A percentile compares a stretch with the other conserved stretches of the same genome.
Evolutionary conservation across 2,329 filamentous ascomycete species (phyloP).

Genomic region (Trichoderma brevicompactum): DNA sequence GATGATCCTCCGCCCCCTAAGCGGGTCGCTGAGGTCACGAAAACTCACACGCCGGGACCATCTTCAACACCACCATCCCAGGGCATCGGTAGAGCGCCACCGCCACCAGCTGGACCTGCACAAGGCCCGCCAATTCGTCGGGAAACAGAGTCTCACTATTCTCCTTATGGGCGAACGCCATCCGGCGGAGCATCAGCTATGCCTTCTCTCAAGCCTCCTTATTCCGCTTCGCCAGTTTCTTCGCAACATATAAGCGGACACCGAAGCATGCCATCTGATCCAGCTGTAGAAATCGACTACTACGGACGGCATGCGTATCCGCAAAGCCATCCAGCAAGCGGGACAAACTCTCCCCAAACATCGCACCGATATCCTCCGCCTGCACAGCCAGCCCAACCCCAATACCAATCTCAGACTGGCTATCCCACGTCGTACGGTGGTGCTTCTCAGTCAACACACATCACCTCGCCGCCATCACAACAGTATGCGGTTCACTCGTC

Average conservation of each 20-base stretch:
- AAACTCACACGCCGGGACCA: constrained; percentile 43
- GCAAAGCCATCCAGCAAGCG: constrained; percentile 42
- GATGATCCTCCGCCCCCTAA: constrained; percentile 61
- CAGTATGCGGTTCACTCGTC: constrained; percentile 57
- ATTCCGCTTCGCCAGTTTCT: constrained; percentile 54
- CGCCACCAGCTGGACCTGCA: constrained; percentile 46
- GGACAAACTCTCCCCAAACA: constrained; percentile 53
- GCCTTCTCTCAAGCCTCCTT: constrained; percentile 59
- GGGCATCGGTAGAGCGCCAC: constrained; percentile 48
- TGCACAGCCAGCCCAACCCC: constrained; percentile 44
- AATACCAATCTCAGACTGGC: constrained; percentile 50
- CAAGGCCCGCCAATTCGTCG: constrained; percentile 52
- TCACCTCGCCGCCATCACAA: constrained; percentile 57
- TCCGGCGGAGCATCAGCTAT: constrained; percentile 51
- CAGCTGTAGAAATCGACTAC: constrained; percentile 52
- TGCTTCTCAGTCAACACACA: constrained; percentile 44
- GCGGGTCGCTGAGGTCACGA: constrained; percentile 54
- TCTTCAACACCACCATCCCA: constrained; percentile 58
- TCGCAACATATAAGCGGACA: constrained; percentile 52
- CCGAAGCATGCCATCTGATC: constrained; percentile 46
- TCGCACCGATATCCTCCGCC: constrained; percentile 52
- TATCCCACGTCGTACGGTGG: constrained; percentile 51
- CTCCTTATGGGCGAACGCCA: constrained; percentile 48
- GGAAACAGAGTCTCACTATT: constrained; percentile 54
- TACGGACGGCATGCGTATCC: constrained; percentile 49